Evolutionary conservation across 495 filamentous ascomycete genomes (phyloP), one percentile per base, ranked within the genome.

Genomic region (Neurospora pannonica): DNA sequence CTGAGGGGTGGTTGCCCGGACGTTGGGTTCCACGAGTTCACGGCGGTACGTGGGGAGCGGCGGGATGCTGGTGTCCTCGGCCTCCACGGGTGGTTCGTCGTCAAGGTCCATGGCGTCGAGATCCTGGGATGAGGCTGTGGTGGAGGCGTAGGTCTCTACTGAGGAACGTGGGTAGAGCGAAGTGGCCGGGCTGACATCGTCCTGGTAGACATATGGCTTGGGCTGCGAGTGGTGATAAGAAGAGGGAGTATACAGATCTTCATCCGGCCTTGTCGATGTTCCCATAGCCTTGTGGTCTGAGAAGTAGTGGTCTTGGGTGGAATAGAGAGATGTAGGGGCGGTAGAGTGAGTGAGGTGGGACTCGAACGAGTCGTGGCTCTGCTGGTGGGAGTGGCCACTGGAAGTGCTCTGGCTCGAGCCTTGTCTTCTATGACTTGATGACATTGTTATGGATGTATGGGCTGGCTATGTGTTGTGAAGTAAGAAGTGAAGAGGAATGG

Each of bases 141-240:
- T 93, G 11, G 94, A 97, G 75, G 90, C 90, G 78, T 94, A 95
- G 2, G 93, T 97, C 73, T 94, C 92, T 71, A 88, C 87, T 2
- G 94, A 95, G 48, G 89, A 88, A 43, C 88, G 87, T 36, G 90
- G 87, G 48, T 86, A 87, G 75, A 84, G 79, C 62, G 81, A 88
- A 19, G 82, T 85, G 43, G 76, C 75, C n/a, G 83, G 86, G 54
- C 83, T 88, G 74, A 83, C 77, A 70, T 88, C 84, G 74, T 86
- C 82, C 19, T 83, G 78, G 73, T 85, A 82, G 74, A 77, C 74
- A 71, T 83, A 84, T 67, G 42, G 37, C 72, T 19, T 75, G 54
- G 54, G 54, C 2, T 34, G 54, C 5, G 15, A 67, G 54, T 34
- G 54, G 28, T 67, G 31, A 19, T 67, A 67, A 34, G 54, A 60